Base-by-base conservation (phyloP, 805 yeast species). In the Candida krabiensis region DNA sequence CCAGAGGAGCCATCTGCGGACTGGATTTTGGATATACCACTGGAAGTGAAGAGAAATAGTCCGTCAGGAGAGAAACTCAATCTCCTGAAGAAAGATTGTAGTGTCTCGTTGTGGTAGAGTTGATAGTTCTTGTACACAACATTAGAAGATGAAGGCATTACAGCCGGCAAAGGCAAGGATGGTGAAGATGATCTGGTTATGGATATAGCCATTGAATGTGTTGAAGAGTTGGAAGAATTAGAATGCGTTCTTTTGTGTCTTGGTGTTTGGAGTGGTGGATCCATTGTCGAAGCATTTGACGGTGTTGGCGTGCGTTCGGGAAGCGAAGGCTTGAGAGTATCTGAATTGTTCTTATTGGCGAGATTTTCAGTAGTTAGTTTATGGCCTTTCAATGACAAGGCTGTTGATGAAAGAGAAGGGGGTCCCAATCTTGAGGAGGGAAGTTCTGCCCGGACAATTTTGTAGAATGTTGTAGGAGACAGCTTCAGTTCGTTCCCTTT, bases 51-150 rank as follows among this genome's bases (percentile, higher is more conserved):
- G 22, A 93, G 64, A 26, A 93, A 59, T 38, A 73, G 70, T 0
- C 99, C 99, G 61, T 95, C 97, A 0, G 96, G 96, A 0, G 96
- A 84, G 55, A 91, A 88, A 1, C 83, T 63, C 38, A 91, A 69
- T 43, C 98, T 67, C 44, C 99, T 71, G 67, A 93, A 93, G 56
- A 93, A 93, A 1, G 96, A 85, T 39, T 88, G 88, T 23, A 91
- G 71, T 0, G 95, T 80, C 53, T 91, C 99, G 44, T 89, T 80
- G 55, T 89, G 93, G 53, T 85, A 88, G 5, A 87, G 56, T 54
- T 67, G 67, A 4, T 70, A 60, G n/a, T 60, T 61, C 41, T 66
- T 71, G 46, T 49, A 60, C n/a, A 49, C 41, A 11, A 43, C 26
- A 22, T 41, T 44, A 2, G 57, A 49, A 3, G 60, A 52, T 8